A percentile compares a stretch with the other conserved stretches of the same genome.
These are phyloP conservation scores for Aspergillus luchuensis DNA, from an alignment of 2,329 filamentous ascomycete genomes.

Conservation along the genomic window DNA sequence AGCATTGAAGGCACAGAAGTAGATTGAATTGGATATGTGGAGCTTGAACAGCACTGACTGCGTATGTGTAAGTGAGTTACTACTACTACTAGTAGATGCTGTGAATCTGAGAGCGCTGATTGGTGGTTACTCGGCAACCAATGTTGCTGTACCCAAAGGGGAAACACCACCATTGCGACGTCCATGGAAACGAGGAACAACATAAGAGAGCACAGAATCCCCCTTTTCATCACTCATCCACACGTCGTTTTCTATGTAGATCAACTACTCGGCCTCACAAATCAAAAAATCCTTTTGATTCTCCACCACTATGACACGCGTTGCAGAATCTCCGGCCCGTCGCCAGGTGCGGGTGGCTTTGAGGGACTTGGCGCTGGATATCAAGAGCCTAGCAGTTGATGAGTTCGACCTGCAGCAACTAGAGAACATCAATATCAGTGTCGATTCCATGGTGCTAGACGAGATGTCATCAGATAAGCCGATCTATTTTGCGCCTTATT, in stretches of 20 bases:
- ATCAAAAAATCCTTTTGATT: background rate
- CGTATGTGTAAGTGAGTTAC: too few species aligned
- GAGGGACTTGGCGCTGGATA: background rate
- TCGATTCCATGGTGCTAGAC: slow-evolving; percentile 5
- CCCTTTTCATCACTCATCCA: background rate
- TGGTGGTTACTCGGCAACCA: background rate
- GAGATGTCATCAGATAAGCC: background rate
- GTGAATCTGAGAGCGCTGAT: background rate
- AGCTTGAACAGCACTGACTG: too few species aligned
- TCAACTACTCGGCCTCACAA: background rate
- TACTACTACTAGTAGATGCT: too few species aligned
- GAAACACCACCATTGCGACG: background rate
- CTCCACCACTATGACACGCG: background rate
- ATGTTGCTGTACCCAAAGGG: background rate
- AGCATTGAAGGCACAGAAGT: too few species aligned
- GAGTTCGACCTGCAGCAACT: slow-evolving; percentile 10
- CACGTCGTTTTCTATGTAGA: background rate
- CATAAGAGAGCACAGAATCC: background rate
- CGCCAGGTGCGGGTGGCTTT: background rate
- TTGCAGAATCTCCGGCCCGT: background rate
- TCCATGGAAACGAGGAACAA: background rate
- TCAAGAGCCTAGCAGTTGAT: slow-evolving; percentile 9
- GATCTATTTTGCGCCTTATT: slow-evolving; percentile 12
- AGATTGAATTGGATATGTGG: background rate
- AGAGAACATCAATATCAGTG: background rate